Base-by-base conservation (phyloP, 1,284 basidiomycete species). In the Vanrija sp. region DNA sequence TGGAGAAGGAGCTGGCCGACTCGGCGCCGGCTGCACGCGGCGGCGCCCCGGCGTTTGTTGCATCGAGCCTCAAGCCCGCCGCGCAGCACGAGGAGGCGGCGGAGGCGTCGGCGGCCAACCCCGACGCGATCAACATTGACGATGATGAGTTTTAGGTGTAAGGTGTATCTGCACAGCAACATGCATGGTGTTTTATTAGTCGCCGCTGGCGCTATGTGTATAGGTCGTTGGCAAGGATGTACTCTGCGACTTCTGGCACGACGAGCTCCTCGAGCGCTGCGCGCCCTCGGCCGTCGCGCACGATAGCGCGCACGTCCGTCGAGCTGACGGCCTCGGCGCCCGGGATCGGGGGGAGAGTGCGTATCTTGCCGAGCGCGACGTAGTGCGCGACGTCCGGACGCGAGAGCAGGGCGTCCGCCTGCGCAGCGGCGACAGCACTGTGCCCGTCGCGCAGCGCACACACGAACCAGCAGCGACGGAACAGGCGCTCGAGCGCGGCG, bases 301-400 rank as follows among this genome's bases (percentile, higher is more conserved):
- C 75, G 34, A 80, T 79, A 10, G 75, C 70, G n/a, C 91, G 80
- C 8, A 91, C 83, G 43, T 81, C 78, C 25, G 84, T 91, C 10
- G 88, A 91, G 68, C 89, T 91, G 61, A 86, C 83, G 1, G 76
- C 81, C 66, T 84, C 81, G 39, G 64, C 63, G 5, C 58, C 66
- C n/a, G 80, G 76, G 16, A 80, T 75, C 0, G 81, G 83, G 50
- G 88, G 83, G 49, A 86, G 78, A 43, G 90, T 74, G 23, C 73
- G 66, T 19, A 91, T 79, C 25, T 81, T 79, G 0, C 79, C 80
- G 1, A 76, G 66, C 25, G 79, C 69, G 7, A 86, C 71, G 71
- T 84, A 87, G 46, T 57, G 52, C 29, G 54, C 54, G 6, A 85
- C 80, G 42, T 78, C 70, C n/a, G n/a, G 0, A 79, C 80, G 0